Percentiles rank a stretch among this genome's conserved stretches.
phyloP scores from a whole-genome alignment of 768 basidiomycete genomes.

The Boletus sp. region DNA sequence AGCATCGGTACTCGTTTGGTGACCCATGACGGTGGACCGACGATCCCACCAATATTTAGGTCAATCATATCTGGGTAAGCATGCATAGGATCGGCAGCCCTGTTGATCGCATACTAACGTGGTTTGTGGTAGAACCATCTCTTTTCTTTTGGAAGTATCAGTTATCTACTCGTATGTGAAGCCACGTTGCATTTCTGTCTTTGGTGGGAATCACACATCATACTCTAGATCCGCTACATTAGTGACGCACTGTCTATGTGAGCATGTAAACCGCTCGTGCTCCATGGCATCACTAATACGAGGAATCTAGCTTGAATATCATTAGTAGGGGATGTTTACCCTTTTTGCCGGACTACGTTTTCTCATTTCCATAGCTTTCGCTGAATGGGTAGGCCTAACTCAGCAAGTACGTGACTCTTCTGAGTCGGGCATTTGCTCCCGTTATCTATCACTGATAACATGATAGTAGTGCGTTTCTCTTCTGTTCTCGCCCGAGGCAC shows the following conservation, averaged over 20 bases:
- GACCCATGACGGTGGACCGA: neutral
- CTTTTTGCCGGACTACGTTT: neutral
- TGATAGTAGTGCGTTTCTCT: constrained; percentile 5
- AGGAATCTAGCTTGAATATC: constrained; percentile 7
- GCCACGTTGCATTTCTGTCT: neutral
- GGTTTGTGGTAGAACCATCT: neutral
- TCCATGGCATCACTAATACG: neutral
- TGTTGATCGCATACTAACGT: neutral
- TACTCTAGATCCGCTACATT: constrained; percentile 22
- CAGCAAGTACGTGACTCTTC: constrained; percentile 5
- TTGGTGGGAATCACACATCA: neutral
- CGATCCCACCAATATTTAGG: neutral
- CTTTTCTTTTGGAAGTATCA: constrained; percentile 14
- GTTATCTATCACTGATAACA: neutral
- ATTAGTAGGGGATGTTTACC: neutral
- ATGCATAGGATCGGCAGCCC: fast-evolving
- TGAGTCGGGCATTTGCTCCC: neutral
- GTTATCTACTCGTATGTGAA: constrained; percentile 20
- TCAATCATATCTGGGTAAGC: constrained; percentile 21
- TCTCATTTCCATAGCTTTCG: constrained; percentile 6
- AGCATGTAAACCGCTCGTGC: neutral
- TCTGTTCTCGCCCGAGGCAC: neutral
- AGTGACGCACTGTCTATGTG: constrained; percentile 21
- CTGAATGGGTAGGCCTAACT: neutral
- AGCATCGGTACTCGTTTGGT: neutral